These are phyloP conservation scores for Penicillium polonicum DNA, from an alignment of 2,329 filamentous ascomycete species.

Conservation along the genomic window DNA sequence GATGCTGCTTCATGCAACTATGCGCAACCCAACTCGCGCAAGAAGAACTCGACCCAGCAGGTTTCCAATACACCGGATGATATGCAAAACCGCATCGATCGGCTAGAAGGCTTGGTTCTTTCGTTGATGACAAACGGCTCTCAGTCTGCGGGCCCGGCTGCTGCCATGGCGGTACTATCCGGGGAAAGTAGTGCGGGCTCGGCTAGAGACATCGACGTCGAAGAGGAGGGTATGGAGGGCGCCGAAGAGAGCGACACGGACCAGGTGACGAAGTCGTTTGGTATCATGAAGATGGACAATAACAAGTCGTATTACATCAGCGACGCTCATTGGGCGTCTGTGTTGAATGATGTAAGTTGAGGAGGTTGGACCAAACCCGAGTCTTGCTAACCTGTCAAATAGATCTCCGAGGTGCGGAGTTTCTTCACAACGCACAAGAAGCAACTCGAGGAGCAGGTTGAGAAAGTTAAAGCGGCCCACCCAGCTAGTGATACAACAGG, in stretches of 20 bases:
- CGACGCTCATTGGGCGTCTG: slow-evolving; percentile 78
- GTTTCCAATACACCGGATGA: slow-evolving; percentile 73
- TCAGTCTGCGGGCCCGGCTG: slow-evolving; percentile 58
- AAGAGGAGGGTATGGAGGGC: slow-evolving; percentile 60
- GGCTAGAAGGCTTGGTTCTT: slow-evolving; percentile 85
- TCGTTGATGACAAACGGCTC: slow-evolving; percentile 89
- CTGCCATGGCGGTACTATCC: slow-evolving; percentile 59
- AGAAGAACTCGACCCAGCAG: slow-evolving; percentile 63
- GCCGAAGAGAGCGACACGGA: slow-evolving; percentile 67
- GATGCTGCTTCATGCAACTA: slow-evolving; percentile 82
- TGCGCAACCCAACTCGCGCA: slow-evolving; percentile 65
- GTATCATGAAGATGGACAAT: slow-evolving; percentile 80
- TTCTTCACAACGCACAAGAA: slow-evolving; percentile 86
- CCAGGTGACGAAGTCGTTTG: slow-evolving; percentile 69
- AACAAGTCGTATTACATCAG: slow-evolving; percentile 77
- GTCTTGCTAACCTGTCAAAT: background rate
- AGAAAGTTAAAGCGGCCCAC: slow-evolving; percentile 70
- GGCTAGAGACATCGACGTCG: slow-evolving; percentile 39
- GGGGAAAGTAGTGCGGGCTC: slow-evolving; percentile 43
- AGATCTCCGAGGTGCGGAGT: slow-evolving; percentile 89
- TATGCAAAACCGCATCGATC: slow-evolving; percentile 98
- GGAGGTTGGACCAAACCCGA: background rate
- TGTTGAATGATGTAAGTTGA: slow-evolving; percentile 64
- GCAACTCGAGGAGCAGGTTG: slow-evolving; percentile 78
- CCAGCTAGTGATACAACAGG: slow-evolving; percentile 56